phyloP scores from a whole-genome alignment of 1,284 basidiomycete genomes.

The Anthracocystis panici-leucophaei region DNA sequence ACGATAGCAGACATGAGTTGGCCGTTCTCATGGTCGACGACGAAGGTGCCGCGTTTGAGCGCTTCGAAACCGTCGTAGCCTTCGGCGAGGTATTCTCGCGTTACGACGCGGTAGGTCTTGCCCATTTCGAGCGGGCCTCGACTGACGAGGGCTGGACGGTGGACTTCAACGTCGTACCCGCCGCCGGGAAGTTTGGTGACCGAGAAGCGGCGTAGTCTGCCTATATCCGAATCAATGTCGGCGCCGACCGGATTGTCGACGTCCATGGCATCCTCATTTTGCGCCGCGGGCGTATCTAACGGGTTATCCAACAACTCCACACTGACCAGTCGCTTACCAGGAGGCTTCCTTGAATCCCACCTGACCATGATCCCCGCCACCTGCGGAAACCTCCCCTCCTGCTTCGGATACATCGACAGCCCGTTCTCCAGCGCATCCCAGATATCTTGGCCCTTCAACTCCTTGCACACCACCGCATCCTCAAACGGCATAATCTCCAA shows the following conservation, averaged over 20 bases:
- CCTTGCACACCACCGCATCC: slow-evolving; percentile 82
- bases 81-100: slow-evolving; percentile 80
- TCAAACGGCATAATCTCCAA: slow-evolving; percentile 90
- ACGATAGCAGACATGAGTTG: slow-evolving; percentile 84
- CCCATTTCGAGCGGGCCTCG: slow-evolving; percentile 48
- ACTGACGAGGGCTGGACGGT: slow-evolving; percentile 38
- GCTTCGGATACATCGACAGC: slow-evolving; percentile 84
- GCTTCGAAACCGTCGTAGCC: slow-evolving; percentile 81
- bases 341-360: slow-evolving; percentile 81
- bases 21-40: slow-evolving; percentile 87
- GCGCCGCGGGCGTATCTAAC: slow-evolving; percentile 21
- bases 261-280: slow-evolving; percentile 28
- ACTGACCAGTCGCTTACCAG: slow-evolving; percentile 55
- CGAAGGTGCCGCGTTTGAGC: slow-evolving; percentile 77
- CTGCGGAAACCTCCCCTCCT: slow-evolving; percentile 92
- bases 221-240: slow-evolving; percentile 14
- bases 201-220: slow-evolving; percentile 29
- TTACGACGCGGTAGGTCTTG: slow-evolving; percentile 78
- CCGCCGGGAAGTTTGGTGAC: slow-evolving; percentile 36
- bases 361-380: slow-evolving; percentile 85
- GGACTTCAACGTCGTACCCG: slow-evolving; percentile 49
- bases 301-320: slow-evolving; percentile 56
- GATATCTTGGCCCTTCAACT: slow-evolving; percentile 82
- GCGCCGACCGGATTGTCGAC: slow-evolving; percentile 10
- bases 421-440: slow-evolving; percentile 85